These are phyloP conservation scores for Coniochaeta prunicola DNA, from an alignment of 2,329 filamentous ascomycete species.

Conservation along the genomic window DNA sequence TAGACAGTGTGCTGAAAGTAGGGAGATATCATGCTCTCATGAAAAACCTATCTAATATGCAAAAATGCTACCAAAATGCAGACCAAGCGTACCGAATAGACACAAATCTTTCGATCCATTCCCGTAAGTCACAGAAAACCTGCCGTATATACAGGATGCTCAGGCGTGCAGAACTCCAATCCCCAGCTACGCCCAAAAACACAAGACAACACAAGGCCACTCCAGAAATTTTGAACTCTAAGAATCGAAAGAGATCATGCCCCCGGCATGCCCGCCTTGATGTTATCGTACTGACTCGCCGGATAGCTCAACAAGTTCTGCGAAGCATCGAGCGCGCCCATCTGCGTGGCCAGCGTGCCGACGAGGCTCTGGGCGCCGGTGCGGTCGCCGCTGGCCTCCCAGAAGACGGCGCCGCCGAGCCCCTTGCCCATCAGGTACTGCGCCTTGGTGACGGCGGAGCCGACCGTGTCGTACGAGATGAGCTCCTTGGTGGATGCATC, in stretches of 20 bases:
- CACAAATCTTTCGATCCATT: background rate
- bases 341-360: slow-evolving; percentile 34
- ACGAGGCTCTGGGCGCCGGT: slow-evolving; percentile 49
- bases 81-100: background rate
- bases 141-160: background rate
- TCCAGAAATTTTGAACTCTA: too few relatives aligned
- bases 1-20: background rate
- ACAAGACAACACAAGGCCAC: background rate
- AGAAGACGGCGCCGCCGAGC: slow-evolving; percentile 76
- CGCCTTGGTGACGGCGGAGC: slow-evolving; percentile 53
- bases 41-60: background rate
- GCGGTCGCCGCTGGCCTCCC: slow-evolving; percentile 69
- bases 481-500: slow-evolving; percentile 51
- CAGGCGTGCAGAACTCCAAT: background rate
- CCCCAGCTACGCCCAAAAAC: background rate
- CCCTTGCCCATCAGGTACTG: slow-evolving; percentile 51
- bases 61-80: background rate
- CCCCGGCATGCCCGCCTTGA: slow-evolving; percentile 27
- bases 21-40: background rate
- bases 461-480: slow-evolving; percentile 61
- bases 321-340: slow-evolving; percentile 41
- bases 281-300: slow-evolving; percentile 50
- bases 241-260: too few relatives aligned
- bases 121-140: background rate
- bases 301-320: slow-evolving; percentile 50